Conservation (phyloP, 768 basidiomycete genomes). For the Mycena rosella region DNA sequence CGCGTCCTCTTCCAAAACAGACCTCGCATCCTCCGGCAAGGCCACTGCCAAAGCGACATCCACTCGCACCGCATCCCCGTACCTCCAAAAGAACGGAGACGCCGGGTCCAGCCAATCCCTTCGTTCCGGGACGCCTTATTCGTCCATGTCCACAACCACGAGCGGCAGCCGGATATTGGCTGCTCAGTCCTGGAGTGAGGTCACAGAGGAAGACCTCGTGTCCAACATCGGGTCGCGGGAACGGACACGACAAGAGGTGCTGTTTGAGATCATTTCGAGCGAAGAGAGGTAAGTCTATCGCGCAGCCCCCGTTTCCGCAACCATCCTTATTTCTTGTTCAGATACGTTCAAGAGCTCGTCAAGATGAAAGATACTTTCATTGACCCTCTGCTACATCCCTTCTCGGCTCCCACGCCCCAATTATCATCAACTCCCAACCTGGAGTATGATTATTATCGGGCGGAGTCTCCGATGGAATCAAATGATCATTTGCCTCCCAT, state of each 20-base stretch:
- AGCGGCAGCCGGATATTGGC: conserved; percentile 81
- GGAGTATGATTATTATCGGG: conserved; percentile 79
- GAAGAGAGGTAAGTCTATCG: conserved; percentile 86
- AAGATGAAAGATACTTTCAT: conserved; percentile 97
- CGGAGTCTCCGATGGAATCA: conserved; percentile 79
- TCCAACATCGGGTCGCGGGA: conserved; percentile 94
- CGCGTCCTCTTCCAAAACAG: conserved; percentile 74
- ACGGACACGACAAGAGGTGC: conserved; percentile 94
- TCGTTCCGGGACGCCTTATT: conserved; percentile 86
- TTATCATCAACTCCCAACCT: conserved; percentile 67
- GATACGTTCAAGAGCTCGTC: conserved; percentile 91
- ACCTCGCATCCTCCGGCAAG: conserved; percentile 58
- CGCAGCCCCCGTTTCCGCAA: neutral
- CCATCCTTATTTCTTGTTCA: conserved; percentile 47
- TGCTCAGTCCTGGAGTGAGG: conserved; percentile 92
- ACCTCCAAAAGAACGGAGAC: conserved; percentile 64
- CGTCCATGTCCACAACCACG: conserved; percentile 73
- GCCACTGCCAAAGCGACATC: conserved; percentile 64
- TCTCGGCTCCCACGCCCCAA: conserved; percentile 65
- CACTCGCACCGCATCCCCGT: conserved; percentile 75
- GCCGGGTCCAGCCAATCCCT: conserved; percentile 72
- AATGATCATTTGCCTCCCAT: conserved; percentile 86
- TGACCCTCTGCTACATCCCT: conserved; percentile 90
- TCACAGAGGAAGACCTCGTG: conserved; percentile 94
- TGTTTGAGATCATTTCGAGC: conserved; percentile 96